Evolutionary conservation across 1,139 yeast species (phyloP), one percentile per base, ranked within the genome.

Genomic region (Geotrichum europaeum): DNA sequence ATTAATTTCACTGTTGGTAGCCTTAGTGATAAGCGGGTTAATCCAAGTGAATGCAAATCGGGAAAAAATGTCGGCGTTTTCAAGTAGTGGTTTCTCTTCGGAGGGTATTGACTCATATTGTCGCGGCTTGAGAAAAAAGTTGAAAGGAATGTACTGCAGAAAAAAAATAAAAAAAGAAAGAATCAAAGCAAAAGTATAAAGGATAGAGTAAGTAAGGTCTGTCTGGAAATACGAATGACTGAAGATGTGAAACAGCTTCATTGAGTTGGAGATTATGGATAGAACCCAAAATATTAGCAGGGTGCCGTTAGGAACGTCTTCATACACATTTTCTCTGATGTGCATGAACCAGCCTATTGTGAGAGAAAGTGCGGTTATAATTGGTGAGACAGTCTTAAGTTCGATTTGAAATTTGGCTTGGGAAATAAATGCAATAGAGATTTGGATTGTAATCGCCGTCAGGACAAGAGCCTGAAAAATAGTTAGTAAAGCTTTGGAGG

Each of bases 31-130:
- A 69, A 94, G 78, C 4, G 85, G 87, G 10, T 90, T 84, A 89
- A 92, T 86, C 97, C 97, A 94, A 49, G 84, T 78, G 71, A 94
- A 87, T 0, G 96, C 83, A 61, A 92, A 78, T 63, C 82, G 81
- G 22, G 94, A 84, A 69, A 90, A 91, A 25, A 91, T 76, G 68
- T 89, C 88, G 18, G 97, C 94, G 50, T 77, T 75, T 67, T 90
- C 97, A 65, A 70, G 59, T 32, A 69, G 56, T 0, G 68, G 64
- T 3, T 62, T 47, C 12, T 49, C 55, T 22, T 57, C 59, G 18
- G 45, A 51, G 28, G 36, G 32, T 25, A 53, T 10, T 9, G 59
- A 30, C 20, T 54, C 56, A 45, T 60, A 60, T 15, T 49, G 56
- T 28, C 28, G 18, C n/a, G 62, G 62, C 28, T 53, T 58, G 15